phyloP scores from a whole-genome alignment of 140 eudicot genomes.

The Ambrosia hybrid region DNA sequence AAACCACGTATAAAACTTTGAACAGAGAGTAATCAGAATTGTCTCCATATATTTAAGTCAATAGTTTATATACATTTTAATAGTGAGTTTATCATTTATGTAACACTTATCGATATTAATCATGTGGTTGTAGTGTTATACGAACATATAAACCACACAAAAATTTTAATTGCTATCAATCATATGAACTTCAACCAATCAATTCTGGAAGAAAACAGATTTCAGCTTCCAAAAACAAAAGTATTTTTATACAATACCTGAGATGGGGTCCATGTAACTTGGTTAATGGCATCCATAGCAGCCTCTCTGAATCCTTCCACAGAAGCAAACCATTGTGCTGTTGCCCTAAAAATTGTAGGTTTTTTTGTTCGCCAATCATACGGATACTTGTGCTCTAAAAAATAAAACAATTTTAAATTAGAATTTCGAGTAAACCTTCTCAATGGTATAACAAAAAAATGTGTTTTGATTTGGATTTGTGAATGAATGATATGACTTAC shows the following conservation, averaged over 20 bases:
- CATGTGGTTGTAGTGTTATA: too few species aligned
- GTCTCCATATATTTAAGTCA: too few species aligned
- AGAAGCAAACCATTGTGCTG: slow-evolving; percentile 99
- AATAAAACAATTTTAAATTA: slow-evolving; percentile 4
- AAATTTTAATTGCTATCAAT: too few species aligned
- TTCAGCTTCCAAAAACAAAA: background rate
- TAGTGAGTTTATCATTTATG: too few species aligned
- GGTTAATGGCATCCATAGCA: slow-evolving; percentile 79
- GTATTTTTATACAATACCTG: slow-evolving; percentile 52
- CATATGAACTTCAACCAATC: too few species aligned
- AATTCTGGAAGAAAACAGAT: background rate
- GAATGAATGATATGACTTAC: slow-evolving; percentile 50
- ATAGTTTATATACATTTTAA: too few species aligned
- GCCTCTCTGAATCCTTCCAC: slow-evolving; percentile 93
- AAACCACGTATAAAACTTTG: too few species aligned
- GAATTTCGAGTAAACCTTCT: background rate
- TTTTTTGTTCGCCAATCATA: slow-evolving; percentile 99
- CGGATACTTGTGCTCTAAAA: slow-evolving; percentile 90
- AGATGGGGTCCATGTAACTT: slow-evolving; percentile 86
- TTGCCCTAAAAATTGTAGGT: slow-evolving; percentile 98
- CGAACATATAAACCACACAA: too few species aligned
- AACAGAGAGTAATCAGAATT: background rate
- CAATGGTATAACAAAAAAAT: background rate
- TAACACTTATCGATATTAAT: too few species aligned
- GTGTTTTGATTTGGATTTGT: background rate